Conservation (phyloP, 2,329 filamentous ascomycete genomes). For the Talaromyces rugulosus region DNA sequence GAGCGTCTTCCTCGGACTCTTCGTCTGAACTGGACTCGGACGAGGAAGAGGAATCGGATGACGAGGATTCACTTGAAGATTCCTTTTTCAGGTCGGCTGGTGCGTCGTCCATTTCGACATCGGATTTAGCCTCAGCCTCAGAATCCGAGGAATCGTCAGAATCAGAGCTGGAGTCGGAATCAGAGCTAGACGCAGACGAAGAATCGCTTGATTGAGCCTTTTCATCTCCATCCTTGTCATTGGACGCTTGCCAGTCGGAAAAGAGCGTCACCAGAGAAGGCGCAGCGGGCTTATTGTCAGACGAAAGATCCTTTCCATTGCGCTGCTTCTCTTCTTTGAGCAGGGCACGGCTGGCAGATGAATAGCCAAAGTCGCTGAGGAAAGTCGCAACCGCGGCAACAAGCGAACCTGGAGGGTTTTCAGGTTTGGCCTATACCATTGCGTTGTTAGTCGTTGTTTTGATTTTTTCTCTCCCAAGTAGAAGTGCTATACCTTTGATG, state of each 20-base stretch:
- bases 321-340: constrained; percentile 54
- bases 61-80: background rate
- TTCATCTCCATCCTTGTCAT: constrained; percentile 17
- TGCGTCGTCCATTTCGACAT: constrained; percentile 41
- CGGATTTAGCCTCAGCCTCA: constrained; percentile 20
- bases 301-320: constrained; percentile 23
- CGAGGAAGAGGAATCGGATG: constrained; percentile 13
- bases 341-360: constrained; percentile 58
- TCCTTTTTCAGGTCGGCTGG: constrained; percentile 26
- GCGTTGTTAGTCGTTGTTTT: background rate
- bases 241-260: constrained; percentile 24
- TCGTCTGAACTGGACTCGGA: constrained; percentile 44
- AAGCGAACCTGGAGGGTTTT: constrained; percentile 53
- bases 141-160: constrained; percentile 21
- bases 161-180: constrained; percentile 1
- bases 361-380: constrained; percentile 62
- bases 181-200: background rate
- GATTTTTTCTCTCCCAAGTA: background rate
- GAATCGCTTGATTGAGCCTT: background rate
- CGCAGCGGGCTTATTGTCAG: constrained; percentile 23
- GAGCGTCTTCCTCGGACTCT: constrained; percentile 48
- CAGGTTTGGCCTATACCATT: background rate
- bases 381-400: constrained; percentile 65
- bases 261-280: constrained; percentile 41
- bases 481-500: constrained; percentile 5